These are phyloP conservation scores for Hyphopichia burtonii DNA, from an alignment of 1,139 yeast species.

Conservation along the genomic window DNA sequence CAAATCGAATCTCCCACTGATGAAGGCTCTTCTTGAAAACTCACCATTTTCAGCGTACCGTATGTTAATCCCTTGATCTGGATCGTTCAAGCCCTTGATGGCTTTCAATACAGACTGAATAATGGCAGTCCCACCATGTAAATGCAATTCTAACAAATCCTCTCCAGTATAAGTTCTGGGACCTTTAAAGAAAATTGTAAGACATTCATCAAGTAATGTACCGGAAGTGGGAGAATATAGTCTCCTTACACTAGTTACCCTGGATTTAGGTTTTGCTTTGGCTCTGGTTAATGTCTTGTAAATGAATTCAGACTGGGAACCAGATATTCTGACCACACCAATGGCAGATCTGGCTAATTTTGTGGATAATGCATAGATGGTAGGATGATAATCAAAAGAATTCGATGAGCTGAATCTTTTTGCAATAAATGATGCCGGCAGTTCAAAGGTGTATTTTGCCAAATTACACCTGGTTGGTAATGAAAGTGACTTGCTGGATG, in stretches of 20 bases:
- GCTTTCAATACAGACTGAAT: conserved; percentile 66
- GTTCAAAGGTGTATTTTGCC: no score
- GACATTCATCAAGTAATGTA: conserved; percentile 68
- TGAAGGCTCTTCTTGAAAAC: conserved; percentile 79
- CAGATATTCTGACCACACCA: conserved; percentile 82
- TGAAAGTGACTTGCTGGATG: no score
- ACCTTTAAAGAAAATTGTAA: conserved; percentile 63
- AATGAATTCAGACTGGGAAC: conserved; percentile 55
- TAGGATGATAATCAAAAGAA: conserved; percentile 37
- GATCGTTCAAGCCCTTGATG: conserved; percentile 52
- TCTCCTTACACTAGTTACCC: conserved; percentile 57
- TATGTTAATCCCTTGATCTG: conserved; percentile 41
- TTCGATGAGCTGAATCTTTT: not conserved
- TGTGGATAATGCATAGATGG: conserved; percentile 89
- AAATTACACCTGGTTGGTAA: no score
- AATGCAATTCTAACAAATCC: conserved; percentile 79
- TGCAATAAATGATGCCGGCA: no score
- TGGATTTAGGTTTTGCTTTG: conserved; percentile 39
- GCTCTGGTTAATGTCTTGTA: conserved; percentile 46
- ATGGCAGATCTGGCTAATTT: conserved; percentile 81
- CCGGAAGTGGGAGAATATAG: conserved; percentile 42
- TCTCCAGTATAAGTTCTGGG: conserved; percentile 95
- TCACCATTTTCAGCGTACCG: conserved; percentile 93
- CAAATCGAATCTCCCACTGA: conserved; percentile 65
- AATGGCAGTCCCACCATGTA: conserved; percentile 94